Conservation (phyloP, 805 yeast genomes). For the Pichia ethanolica region DNA sequence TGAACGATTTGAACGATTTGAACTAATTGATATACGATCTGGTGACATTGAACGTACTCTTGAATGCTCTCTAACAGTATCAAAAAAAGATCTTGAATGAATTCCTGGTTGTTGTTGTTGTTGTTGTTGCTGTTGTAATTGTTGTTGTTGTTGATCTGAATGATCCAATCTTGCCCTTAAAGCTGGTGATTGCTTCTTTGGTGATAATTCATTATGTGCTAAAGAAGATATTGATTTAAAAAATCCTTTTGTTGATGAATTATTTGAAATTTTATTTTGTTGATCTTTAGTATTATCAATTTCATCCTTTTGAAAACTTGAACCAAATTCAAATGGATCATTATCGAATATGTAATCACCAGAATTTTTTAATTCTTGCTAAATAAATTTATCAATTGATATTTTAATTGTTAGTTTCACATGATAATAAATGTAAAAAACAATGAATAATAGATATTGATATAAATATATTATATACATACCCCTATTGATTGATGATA, state of each 20-base stretch:
- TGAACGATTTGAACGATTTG: constrained; percentile 1
- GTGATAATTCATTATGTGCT: constrained; percentile 4
- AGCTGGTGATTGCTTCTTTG: constrained; percentile 8
- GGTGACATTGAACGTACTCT: constrained; percentile 5
- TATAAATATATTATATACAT: constrained; percentile 8
- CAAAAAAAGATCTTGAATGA: constrained; percentile 9
- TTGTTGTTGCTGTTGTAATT: no score
- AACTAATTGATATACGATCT: constrained; percentile 5
- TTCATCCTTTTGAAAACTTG: constrained; percentile 2
- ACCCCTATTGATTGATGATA: constrained; percentile 27
- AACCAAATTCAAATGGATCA: constrained; percentile 4
- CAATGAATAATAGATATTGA: background rate
- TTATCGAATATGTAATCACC: constrained; percentile 8
- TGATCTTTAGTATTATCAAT: background rate
- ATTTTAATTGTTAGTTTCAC: background rate
- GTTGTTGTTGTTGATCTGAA: constrained; percentile 1
- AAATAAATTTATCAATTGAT: background rate
- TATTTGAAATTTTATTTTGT: background rate
- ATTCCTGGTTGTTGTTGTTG: constrained; percentile 4
- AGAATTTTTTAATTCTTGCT: constrained; percentile 2
- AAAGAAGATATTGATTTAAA: constrained; percentile 11
- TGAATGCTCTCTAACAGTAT: constrained; percentile 7
- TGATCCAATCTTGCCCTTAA: constrained; percentile 6
- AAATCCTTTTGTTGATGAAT: constrained; percentile 8
- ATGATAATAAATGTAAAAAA: background rate